Percentiles rank a stretch among this genome's conserved stretches.
These are phyloP conservation scores for Condylostoma magnum DNA, from an alignment of 169 alveolate genomes.

Conservation along the genomic window DNA sequence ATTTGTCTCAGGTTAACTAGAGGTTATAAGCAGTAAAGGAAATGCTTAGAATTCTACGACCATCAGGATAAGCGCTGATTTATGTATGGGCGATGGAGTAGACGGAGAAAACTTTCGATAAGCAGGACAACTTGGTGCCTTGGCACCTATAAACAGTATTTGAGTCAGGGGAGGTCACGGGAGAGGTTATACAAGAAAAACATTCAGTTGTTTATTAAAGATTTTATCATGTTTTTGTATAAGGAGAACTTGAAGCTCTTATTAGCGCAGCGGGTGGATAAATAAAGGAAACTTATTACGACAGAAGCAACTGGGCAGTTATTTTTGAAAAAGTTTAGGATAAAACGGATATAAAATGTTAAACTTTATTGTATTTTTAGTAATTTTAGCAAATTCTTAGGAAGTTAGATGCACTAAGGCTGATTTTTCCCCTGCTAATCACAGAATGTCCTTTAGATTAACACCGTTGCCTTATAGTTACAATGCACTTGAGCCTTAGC, in stretches of 20 bases:
- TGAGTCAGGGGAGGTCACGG: conserved; percentile 49
- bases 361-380: too few relatives aligned
- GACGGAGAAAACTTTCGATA: conserved; percentile 83
- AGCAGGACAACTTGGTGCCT: conserved; percentile 90
- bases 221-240: conserved; percentile 90
- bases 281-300: conserved; percentile 71
- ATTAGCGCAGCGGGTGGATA: conserved; percentile 35
- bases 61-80: conserved; percentile 77
- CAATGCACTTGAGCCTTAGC: too few relatives aligned
- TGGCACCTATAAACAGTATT: conserved; percentile 86
- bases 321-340: conserved; percentile 12
- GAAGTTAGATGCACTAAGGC: too few relatives aligned
- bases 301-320: conserved; percentile 86
- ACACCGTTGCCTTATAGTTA: too few relatives aligned
- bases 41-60: conserved; percentile 77
- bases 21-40: conserved; percentile 83
- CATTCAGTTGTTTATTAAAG: conserved; percentile 45
- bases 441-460: too few relatives aligned
- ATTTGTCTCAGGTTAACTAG: conserved; percentile 76
- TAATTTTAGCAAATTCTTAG: too few relatives aligned
- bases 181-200: conserved; percentile 27
- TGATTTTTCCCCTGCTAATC: too few relatives aligned
- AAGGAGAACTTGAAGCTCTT: conserved; percentile 88
- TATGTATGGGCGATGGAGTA: conserved; percentile 93
- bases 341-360: too few relatives aligned